phyloP scores from a whole-genome alignment of 2,329 filamentous ascomycete species.

The Drechmeria coniospora region DNA sequence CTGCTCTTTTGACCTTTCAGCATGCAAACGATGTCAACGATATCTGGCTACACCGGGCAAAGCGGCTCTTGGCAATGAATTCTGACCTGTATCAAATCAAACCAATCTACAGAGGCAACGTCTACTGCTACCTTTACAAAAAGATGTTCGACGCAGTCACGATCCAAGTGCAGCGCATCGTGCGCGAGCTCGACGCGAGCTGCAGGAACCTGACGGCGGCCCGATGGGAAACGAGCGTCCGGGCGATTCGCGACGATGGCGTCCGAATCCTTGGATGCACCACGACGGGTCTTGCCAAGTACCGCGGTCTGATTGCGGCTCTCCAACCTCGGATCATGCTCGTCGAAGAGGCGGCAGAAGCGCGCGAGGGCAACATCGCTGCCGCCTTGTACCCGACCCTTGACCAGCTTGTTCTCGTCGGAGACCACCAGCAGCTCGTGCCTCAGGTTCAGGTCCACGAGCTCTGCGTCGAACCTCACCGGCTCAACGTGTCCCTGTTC shows the following conservation, averaged over 20 bases:
- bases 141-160: conserved; percentile 32
- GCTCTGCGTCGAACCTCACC: conserved; percentile 44
- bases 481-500: conserved; percentile 62
- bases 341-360: conserved; percentile 71
- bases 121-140: conserved; percentile 52
- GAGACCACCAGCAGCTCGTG: conserved; percentile 67
- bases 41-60: conserved; percentile 6
- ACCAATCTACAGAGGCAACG: conserved; percentile 35
- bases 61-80: conserved; percentile 4
- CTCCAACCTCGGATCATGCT: conserved; percentile 53
- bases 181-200: conserved; percentile 28
- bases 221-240: conserved; percentile 41
- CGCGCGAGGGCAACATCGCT: conserved; percentile 45
- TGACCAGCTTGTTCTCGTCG: conserved; percentile 44
- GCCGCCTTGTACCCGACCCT: conserved; percentile 35
- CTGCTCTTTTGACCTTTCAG: too few relatives aligned
- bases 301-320: conserved; percentile 52
- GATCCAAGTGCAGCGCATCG: conserved; percentile 31
- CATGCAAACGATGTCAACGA: conserved; percentile 1
- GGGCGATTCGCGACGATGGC: conserved; percentile 17
- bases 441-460: conserved; percentile 49
- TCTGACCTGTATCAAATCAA: conserved; percentile 48
- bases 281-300: conserved; percentile 69
- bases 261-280: conserved; percentile 49
- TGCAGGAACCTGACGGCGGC: conserved; percentile 39